Evolutionary conservation across 1,284 basidiomycete species (phyloP), one percentile per base, ranked within the genome.

Genomic region (Tilletia setariae): DNA sequence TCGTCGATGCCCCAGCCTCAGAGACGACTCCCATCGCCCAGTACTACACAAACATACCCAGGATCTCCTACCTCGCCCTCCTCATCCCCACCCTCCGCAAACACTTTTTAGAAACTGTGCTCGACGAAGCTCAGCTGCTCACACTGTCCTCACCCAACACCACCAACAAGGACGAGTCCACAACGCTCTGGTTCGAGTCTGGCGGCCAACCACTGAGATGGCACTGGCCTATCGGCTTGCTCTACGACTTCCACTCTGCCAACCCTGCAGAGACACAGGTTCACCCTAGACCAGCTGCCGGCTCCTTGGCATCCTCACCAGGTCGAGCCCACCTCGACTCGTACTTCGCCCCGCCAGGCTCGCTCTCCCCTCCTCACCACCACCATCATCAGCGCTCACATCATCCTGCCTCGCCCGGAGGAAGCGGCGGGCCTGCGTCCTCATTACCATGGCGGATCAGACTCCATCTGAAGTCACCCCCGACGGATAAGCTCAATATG

Each of bases 221-320:
- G 77, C 78, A 79, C 49, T 79, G 78, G 78, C 78, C 76, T 42
- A 68, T 79, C 21, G 78, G 78, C 0, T 51, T 79, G 47, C 72
- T 78, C 3, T 78, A 78, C 67, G 78, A 79, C 47, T 72, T 70
- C 46, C 74, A 75, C 56, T 74, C 74, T 2, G 49, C 68, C 2
- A 78, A 79, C 53, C 68, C 71, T 9, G 76, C 75, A 13, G 56
- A 61, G 30, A 61, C 56, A 16, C 7, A 15, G 8, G n/a, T 61
- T 13, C 28, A 30, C 28, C 69, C 71, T 8, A 70, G 69, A 68
- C 35, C 13, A 40, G 46, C 35, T 11, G 35, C 35, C 35, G 35
- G 28, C 1, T 61, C 56, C 1, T 19, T 30, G 7, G 56, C 56
- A 21, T 61, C 56, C 11, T 61, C 56, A 15, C 56, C 56, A 16